Evolutionary conservation across 2,329 filamentous ascomycete genomes (phyloP), one percentile per base, ranked within the genome.

Genomic region (Metarhizium anisopliae): DNA sequence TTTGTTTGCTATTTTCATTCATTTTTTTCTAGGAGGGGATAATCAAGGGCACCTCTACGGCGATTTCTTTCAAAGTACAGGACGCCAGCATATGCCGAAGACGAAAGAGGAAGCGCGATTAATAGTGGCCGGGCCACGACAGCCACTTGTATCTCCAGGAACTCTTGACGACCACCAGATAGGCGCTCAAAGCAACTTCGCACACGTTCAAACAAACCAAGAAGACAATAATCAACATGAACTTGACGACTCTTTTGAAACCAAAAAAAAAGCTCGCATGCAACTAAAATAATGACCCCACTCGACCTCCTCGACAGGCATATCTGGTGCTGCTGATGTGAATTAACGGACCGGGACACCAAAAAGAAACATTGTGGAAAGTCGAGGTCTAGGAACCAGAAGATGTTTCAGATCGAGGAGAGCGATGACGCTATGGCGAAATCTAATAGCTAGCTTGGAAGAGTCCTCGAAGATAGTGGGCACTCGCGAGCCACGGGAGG

Each of bases 401-500:
- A 52, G 38, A n/a, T 20, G 55, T 40, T 57, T 40, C 45, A 47
- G 47, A 52, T 54, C 40, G 49, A 52, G 56, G 54, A 66, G 65
- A 67, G 66, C 66, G 64, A 67, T 63, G 62, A 67, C 61, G 66
- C 66, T 67, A 67, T 66, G 63, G 66, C 64, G 66, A 67, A 67
- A 67, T 67, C 64, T 66, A 67, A 67, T 66, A 67, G 65, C 66
- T 66, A 67, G 66, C 66, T 67, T 67, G 66, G 64, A 66, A 67
- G 60, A 66, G 64, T 67, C 64, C 57, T 67, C n/a, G 36, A 56
- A 50, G 55, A 53, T 47, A 45, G 51, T 47, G 51, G 54, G 45
- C 36, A 38, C 36, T 35, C n/a, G 43, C 29, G 55, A 53, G 52
- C 47, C 49, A 6, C 18, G 16, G 20, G 20, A 25, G 32, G 13